Base-by-base conservation (phyloP, 2,329 filamentous ascomycete species). In the Fusarium sp. region DNA sequence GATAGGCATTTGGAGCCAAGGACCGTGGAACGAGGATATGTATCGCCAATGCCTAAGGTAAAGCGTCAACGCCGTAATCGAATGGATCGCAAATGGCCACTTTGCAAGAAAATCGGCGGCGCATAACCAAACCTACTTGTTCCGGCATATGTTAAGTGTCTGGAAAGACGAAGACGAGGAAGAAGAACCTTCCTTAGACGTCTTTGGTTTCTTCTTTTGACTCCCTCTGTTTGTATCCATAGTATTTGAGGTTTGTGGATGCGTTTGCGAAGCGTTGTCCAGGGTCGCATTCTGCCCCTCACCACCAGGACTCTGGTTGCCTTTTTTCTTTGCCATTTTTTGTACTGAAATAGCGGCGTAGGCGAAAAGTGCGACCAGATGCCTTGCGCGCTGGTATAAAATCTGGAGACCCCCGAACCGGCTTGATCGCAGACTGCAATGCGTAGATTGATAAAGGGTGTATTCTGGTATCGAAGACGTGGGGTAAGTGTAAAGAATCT, bases 21-120 rank as follows among this genome's bases (percentile, higher is more conserved):
- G 91, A 30, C 94, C 94, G 79, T 95, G 92, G 79, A 94, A 96
- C 33, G 91, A 93, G 28, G 93, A 95, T 67, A 96, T 95, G 81
- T 94, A 94, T 72, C 91, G 89, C 94, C 93, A 96, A 83, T 96
- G 93, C 81, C 94, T 96, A 56, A 13, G 60, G 62, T 54, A 61
- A 56, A 62, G 47, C 67, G 69, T 77, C 54, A 75, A 57, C n/a
- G 54, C 33, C 37, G 23, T 43, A 33, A 37, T 42, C 47, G n/a
- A 38, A n/a, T 40, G 40, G 30, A 32, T 61, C 53, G 38, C 16
- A 60, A 35, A 57, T 23, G 54, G 59, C 33, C 42, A 32, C 43
- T 61, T 47, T 40, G 49, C 25, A 47, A n/a, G 33, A 62, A 49
- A 65, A 33, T 56, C 43, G 50, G 52, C n/a, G 47, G 60, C 33